Base-by-base conservation (phyloP, 495 filamentous ascomycete genomes). In the Tuber magnatum region DNA sequence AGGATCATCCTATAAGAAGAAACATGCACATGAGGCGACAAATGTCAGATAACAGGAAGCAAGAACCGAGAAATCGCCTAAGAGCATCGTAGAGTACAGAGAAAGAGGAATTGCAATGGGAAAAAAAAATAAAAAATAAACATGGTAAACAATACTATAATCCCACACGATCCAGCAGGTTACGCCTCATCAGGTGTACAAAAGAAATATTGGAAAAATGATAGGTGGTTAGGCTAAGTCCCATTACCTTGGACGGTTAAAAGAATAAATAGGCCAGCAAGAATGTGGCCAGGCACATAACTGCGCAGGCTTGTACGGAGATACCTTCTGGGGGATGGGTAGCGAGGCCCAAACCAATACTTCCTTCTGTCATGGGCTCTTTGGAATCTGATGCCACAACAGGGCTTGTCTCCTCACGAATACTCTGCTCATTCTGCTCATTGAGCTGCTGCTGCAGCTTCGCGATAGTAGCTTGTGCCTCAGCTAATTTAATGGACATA, bases 221-320 rank as follows among this genome's bases (percentile, higher is more conserved):
- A 69, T 71, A 77, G 42, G 69, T n/a, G 39, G 69, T 41, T 71
- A 16, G 38, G 69, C 69, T 41, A 20, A n/a, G 69, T 10, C 35
- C 16, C 38, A n/a, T 2, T n/a, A 24, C 69, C 38, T 71, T 71
- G 39, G 10, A 71, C 20, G 12, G 73, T 69, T 89, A 99, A 83
- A 98, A 98, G 84, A 99, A 92, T 80, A 97, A 88, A 84, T 97
- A 99, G 3, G 92, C 96, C 80, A 98, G 87, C 83, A 99, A 85
- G 85, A 99, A 99, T 85, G 92, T 91, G 74, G 94, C 76, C 83
- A 99, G 86, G 81, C 95, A 98, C 70, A 99, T 85, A 22, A 86
- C 86, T 38, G 95, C 95, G 72, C 91, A 91, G 71, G 93, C 88
- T 83, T 94, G 91, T 68, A 99, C 87, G 0, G 95, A 90, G n/a